Base-by-base conservation (phyloP, 2,329 filamentous ascomycete genomes). In the Penicillium thymicola region DNA sequence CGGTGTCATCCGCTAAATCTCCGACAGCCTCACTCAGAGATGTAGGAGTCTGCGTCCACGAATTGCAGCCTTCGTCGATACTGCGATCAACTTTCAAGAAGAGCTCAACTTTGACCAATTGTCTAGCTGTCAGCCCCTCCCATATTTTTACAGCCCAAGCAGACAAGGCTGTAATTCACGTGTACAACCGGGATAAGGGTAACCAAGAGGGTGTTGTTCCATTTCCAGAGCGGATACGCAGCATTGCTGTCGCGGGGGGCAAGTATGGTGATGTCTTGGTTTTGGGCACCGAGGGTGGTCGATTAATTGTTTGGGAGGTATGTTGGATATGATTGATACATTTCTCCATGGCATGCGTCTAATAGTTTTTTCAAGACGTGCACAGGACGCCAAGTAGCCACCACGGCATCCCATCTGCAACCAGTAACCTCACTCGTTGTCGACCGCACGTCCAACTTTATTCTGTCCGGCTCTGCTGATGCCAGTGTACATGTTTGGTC, bases 401-500 rank as follows among this genome's bases (percentile, higher is more conserved):
- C 76, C 14, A 72, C 76, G 5, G 74, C 76, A 23, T 73, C 72
- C 30, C 73, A 75, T 65, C 62, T 77, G 45, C 72, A 77, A 59
- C 72, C 76, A 5, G 85, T 97, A 28, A 92, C 89, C 25, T 88
- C 86, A 69, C 78, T 97, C 54, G 86, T 84, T 37, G 81, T 87
- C 27, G 84, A 87, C 67, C 83, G 86, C 11, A 89, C 87, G 41
- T 87, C 75, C 51, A 76, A 77, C 58, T 77, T 77, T 59, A 73
- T 79, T 58, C 63, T 79, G 21, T 79, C 77, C 16, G 77, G 76
- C 41, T 78, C 77, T 14, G 63, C 75, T 64, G 94, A 99, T 77
- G 89, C 92, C 50, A 96, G 90, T 72, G 82, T 97, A 60, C 90
- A 96, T 74, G 88, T 97, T 58, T 99, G 94, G 94, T 90, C 90